Base-by-base conservation (phyloP, 202 grass and related monocot species). In the Schoenoplectus tabernaemontani region DNA sequence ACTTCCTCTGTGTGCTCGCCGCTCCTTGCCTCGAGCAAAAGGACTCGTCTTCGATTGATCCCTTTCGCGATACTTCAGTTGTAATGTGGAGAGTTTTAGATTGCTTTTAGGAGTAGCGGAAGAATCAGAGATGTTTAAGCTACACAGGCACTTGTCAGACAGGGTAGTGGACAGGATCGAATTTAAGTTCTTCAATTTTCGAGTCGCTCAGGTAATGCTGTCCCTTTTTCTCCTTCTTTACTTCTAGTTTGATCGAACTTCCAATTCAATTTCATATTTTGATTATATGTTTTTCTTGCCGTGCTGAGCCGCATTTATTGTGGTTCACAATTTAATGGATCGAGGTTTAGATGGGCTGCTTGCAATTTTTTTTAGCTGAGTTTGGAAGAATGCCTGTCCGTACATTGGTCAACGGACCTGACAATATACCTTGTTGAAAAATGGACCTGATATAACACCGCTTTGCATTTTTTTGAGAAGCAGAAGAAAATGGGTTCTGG, bases 141-240 rank as follows among this genome's bases (percentile, higher is more conserved):
- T 44, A 57, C 87, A 87, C 53, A 88, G 82, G 65, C 86, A 75
- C 73, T 87, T 82, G 82, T 83, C 93, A 38, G 89, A 91, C 69
- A 81, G 77, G 32, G 64, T 48, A 9, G 83, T 87, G 61, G 84
- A 87, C 56, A 89, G 86, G 83, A 38, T 93, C 47, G 86, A 97
- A 67, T 97, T 97, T 87, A 90, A 86, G 70, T 92, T 97, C 87
- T 92, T 87, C 62, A 59, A 73, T 82, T 85, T 93, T 68, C 84
- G 78, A 70, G 84, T 86, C 46, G 78, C 85, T 69, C 84, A 97
- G 91, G 94, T 97, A 68, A 68, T 82, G 5, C 80, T 37, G 11
- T 30, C 5, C 41, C 59, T 59, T 22, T 19, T 24, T 17, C 61
- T 12, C 15, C 41, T 54, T 79, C 10, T 34, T 46, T 57, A 33